Conservation (phyloP, 2,329 filamentous ascomycete species). For the Aspergillus piperis region DNA sequence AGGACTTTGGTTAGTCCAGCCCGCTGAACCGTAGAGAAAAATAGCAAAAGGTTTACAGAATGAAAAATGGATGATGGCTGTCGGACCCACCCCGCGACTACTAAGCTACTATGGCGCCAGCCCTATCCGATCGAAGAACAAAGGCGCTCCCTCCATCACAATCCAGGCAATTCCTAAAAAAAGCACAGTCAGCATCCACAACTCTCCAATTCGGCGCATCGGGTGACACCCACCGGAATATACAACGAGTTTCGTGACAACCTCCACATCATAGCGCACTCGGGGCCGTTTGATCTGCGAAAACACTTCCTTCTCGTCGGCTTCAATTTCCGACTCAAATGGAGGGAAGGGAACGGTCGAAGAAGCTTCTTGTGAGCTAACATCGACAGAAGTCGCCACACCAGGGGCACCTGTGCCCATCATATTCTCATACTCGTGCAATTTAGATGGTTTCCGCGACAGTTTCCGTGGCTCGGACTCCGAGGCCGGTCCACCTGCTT, state of each 20-base stretch:
- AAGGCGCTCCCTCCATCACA: slow-evolving; percentile 72
- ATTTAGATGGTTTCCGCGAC: slow-evolving; percentile 49
- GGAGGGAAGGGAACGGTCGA: slow-evolving; percentile 30
- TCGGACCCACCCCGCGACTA: neutral
- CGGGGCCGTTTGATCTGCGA: slow-evolving; percentile 79
- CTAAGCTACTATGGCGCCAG: slow-evolving; percentile 13
- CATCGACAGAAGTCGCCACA: slow-evolving; percentile 33
- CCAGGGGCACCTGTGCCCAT: slow-evolving; percentile 66
- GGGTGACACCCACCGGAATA: slow-evolving; percentile 70
- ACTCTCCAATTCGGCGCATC: neutral
- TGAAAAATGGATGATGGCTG: neutral
- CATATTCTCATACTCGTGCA: slow-evolving; percentile 69
- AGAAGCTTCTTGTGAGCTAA: slow-evolving; percentile 30
- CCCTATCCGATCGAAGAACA: slow-evolving; percentile 63
- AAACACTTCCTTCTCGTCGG: slow-evolving; percentile 77
- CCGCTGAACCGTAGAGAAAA: neutral
- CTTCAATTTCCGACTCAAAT: slow-evolving; percentile 39
- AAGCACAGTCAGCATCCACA: slow-evolving; percentile 5
- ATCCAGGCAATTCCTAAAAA: slow-evolving; percentile 75
- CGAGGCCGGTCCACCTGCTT: slow-evolving; percentile 22
- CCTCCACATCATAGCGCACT: slow-evolving; percentile 96
- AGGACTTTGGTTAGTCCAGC: neutral
- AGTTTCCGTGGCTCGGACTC: slow-evolving; percentile 41
- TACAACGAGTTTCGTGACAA: slow-evolving; percentile 93
- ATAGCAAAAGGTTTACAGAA: neutral